A percentile compares a stretch with the other conserved stretches of the same genome.
Conservation (phyloP, 2,329 filamentous ascomycete genomes). For the Xylaria multiplex region DNA sequence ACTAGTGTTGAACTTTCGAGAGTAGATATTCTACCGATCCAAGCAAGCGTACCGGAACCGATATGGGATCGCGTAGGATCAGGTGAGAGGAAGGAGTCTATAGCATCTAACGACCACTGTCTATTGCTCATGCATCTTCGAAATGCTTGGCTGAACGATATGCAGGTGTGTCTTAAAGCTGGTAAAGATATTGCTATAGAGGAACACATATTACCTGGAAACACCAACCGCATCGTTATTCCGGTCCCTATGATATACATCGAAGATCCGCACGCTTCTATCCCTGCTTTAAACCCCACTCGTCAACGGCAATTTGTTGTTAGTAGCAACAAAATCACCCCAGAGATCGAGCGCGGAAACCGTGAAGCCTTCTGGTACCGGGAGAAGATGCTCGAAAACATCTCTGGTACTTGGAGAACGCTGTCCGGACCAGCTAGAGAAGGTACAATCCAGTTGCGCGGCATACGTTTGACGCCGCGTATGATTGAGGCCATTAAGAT, state of each 20-base stretch:
- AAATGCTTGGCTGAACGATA: slow-evolving; percentile 87
- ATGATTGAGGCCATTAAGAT: slow-evolving; percentile 88
- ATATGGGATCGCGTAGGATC: slow-evolving; percentile 64
- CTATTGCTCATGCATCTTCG: slow-evolving; percentile 84
- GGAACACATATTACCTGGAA: slow-evolving; percentile 71
- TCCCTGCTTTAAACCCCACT: slow-evolving; percentile 82
- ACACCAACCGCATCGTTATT: slow-evolving; percentile 78
- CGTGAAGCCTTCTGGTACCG: slow-evolving; percentile 93
- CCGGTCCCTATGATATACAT: slow-evolving; percentile 80
- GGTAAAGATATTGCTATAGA: slow-evolving; percentile 61
- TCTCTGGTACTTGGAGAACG: slow-evolving; percentile 78
- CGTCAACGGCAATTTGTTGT: slow-evolving; percentile 94
- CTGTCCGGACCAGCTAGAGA: slow-evolving; percentile 60
- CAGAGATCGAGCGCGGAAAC: slow-evolving; percentile 79
- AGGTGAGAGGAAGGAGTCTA: slow-evolving; percentile 50
- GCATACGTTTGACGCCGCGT: slow-evolving; percentile 75
- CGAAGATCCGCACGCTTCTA: slow-evolving; percentile 77
- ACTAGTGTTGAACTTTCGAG: slow-evolving; percentile 85
- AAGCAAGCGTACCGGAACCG: slow-evolving; percentile 69
- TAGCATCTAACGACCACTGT: slow-evolving; percentile 72
- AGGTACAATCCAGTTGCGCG: slow-evolving; percentile 80
- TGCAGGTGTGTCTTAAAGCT: slow-evolving; percentile 71
- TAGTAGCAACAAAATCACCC: slow-evolving; percentile 79
- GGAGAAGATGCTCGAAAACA: slow-evolving; percentile 77
- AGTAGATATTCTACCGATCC: slow-evolving; percentile 81